These are phyloP conservation scores for Lactarius sp. DNA, from an alignment of 768 basidiomycete species.

Conservation along the genomic window DNA sequence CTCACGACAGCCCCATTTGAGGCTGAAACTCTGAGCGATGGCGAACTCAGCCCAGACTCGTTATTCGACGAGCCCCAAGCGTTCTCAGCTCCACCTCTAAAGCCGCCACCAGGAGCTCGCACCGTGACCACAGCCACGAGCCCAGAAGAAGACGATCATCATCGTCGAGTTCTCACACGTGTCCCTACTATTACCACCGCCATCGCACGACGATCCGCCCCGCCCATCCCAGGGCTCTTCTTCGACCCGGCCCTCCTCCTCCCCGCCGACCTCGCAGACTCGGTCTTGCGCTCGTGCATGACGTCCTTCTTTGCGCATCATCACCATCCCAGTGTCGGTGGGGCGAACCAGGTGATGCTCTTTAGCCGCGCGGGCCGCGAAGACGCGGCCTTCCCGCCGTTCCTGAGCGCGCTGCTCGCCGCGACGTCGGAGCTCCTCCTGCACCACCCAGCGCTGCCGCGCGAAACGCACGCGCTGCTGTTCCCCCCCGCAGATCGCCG, in stretches of 20 bases:
- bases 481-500: constrained; percentile 43
- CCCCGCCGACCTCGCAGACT: constrained; percentile 46
- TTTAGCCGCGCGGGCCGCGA: constrained; percentile 49
- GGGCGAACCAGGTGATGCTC: constrained; percentile 77
- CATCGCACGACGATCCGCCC: constrained; percentile 37
- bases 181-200: constrained; percentile 19
- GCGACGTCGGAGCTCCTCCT: constrained; percentile 47
- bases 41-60: constrained; percentile 36
- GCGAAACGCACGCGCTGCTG: constrained; percentile 46
- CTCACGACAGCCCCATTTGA: not conserved
- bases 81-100: constrained; percentile 6
- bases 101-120: constrained; percentile 5
- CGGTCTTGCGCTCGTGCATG: constrained; percentile 49
- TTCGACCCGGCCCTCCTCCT: constrained; percentile 50
- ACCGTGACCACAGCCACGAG: not conserved
- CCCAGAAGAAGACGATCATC: constrained; percentile 5
- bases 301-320: constrained; percentile 44
- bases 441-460: constrained; percentile 42
- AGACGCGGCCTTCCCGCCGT: constrained; percentile 49
- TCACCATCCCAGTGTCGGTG: constrained; percentile 3
- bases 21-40: constrained; percentile 5
- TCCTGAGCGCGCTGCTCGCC: constrained; percentile 51
- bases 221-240: constrained; percentile 62
- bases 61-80: constrained; percentile 44
- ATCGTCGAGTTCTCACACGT: not conserved